Evolutionary conservation across 345 rosid species (phyloP).

Genomic region (Viola odorata): DNA sequence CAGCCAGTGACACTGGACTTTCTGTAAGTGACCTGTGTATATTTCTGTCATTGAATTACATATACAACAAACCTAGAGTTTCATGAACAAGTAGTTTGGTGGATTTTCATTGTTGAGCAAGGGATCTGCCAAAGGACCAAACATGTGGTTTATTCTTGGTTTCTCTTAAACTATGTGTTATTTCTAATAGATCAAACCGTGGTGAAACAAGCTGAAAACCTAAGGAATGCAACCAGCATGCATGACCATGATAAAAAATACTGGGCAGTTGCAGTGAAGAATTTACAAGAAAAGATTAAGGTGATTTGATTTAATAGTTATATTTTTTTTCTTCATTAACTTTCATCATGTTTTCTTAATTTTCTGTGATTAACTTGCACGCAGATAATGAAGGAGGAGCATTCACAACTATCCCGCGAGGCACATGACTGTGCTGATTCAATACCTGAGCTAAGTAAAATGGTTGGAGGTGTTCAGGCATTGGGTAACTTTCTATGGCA

Average conservation of each 20-base stretch:
- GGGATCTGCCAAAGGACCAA: too few relatives aligned
- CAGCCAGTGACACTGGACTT: not conserved
- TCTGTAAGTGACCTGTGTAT: not conserved
- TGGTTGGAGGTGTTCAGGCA: slow-evolving; percentile 86
- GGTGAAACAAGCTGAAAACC: slow-evolving; percentile 54
- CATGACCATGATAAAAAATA: slow-evolving; percentile 53
- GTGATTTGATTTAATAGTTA: slow-evolving; percentile 24
- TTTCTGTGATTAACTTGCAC: slow-evolving; percentile 6
- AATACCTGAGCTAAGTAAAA: slow-evolving; percentile 68
- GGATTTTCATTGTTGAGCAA: too few relatives aligned
- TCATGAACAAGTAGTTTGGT: too few relatives aligned
- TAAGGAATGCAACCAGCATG: slow-evolving; percentile 46
- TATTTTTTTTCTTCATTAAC: not conserved
- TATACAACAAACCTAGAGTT: too few relatives aligned
- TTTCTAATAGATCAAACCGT: slow-evolving; percentile 55
- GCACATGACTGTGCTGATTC: slow-evolving; percentile 83
- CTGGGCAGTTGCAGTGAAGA: slow-evolving; percentile 47
- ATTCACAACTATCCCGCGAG: slow-evolving; percentile 59
- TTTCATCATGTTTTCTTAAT: slow-evolving; percentile 2
- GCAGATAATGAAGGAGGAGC: slow-evolving; percentile 82
- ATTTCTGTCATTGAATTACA: too few relatives aligned
- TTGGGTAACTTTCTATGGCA: slow-evolving; percentile 48
- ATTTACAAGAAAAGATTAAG: slow-evolving; percentile 59
- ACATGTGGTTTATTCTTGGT: too few relatives aligned
- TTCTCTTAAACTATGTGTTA: not conserved